Evolutionary conservation across 2,329 filamentous ascomycete genomes (phyloP).

Genomic region (Metarhizium anisopliae): DNA sequence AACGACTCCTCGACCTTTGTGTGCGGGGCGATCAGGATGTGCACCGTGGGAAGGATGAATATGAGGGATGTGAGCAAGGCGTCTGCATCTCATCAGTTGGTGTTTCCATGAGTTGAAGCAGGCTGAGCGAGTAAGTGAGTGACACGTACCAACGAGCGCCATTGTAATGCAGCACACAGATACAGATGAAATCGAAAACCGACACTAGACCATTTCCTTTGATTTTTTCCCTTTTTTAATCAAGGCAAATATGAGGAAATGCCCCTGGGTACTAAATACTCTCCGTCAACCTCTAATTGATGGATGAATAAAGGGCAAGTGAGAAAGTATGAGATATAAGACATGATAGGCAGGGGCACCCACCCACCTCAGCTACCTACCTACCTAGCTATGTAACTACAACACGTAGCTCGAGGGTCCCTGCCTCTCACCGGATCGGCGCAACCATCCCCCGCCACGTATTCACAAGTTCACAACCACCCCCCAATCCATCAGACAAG

Average conservation of each 20-base stretch:
- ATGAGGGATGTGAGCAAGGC: constrained; percentile 17
- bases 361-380: no score
- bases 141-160: constrained; percentile 12
- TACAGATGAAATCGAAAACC: neutral
- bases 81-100: constrained; percentile 11
- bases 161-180: constrained; percentile 6
- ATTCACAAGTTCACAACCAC: neutral
- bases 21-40: constrained; percentile 71
- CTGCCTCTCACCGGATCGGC: constrained; percentile 19
- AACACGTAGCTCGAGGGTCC: no score
- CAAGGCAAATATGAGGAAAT: no score
- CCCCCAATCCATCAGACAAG: neutral
- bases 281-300: no score
- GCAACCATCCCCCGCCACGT: constrained; percentile 20
- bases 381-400: no score
- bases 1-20: constrained; percentile 99
- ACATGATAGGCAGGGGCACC: no score
- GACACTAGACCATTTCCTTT: neutral
- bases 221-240: no score
- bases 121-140: no score
- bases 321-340: no score
- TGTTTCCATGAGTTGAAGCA: neutral
- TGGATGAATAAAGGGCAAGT: no score
- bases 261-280: no score
- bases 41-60: constrained; percentile 53